Percentiles rank a stretch among this genome's conserved stretches.
Evolutionary conservation across 257 asterid species (phyloP).

Genomic region (Coffea eugenioides): DNA sequence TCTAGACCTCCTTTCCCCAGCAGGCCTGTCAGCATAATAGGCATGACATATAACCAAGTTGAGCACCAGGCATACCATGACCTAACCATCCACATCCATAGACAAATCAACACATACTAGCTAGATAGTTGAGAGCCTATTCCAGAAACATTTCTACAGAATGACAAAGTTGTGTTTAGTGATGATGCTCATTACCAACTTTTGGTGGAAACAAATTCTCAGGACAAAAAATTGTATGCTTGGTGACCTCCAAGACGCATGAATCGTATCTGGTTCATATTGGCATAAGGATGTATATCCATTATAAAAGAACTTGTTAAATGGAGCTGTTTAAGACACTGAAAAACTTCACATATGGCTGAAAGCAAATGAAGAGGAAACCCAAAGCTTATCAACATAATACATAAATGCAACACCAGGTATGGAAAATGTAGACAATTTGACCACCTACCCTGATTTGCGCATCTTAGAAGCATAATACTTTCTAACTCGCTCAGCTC

Average conservation of each 20-base stretch:
- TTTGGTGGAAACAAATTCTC: not conserved
- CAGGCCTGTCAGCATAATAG: not conserved
- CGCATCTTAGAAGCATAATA: conserved; percentile 65
- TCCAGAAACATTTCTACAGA: not conserved
- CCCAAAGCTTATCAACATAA: conserved; percentile 6
- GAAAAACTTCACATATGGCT: not conserved
- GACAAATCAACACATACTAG: not conserved
- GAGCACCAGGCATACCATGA: not conserved
- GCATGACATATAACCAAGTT: not conserved
- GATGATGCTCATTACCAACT: not conserved
- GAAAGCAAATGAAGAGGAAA: conserved; percentile 6
- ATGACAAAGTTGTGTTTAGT: not conserved
- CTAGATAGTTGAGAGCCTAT: not conserved
- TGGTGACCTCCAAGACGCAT: not conserved
- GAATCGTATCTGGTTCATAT: not conserved
- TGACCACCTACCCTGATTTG: conserved; percentile 45
- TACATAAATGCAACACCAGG: not conserved
- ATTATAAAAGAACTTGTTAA: too few relatives aligned
- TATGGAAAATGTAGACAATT: not conserved
- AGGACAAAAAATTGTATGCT: not conserved
- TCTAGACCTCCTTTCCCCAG: not conserved
- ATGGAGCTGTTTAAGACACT: too few relatives aligned
- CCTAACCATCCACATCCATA: not conserved
- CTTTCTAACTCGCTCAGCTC: conserved; percentile 74
- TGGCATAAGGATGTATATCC: too few relatives aligned